Evolutionary conservation across 257 asterid species (phyloP).

Genomic region (Solanum clarkiae): DNA sequence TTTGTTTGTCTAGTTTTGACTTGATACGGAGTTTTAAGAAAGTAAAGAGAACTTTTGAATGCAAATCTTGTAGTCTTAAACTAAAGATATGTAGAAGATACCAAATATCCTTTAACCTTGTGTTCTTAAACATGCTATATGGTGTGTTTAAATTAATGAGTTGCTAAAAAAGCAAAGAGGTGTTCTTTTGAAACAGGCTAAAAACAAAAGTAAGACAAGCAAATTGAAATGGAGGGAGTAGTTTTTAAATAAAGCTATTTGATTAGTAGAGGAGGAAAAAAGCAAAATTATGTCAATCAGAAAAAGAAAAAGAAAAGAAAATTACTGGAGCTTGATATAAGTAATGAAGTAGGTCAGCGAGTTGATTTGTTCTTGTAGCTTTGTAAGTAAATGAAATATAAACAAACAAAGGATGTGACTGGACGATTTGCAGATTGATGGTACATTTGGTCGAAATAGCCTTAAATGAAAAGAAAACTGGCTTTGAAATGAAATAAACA

Average conservation of each 20-base stretch:
- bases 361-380: not conserved
- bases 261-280: not conserved
- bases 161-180: not conserved
- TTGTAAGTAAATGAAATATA: not conserved
- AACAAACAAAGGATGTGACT: not conserved
- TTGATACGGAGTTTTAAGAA: not conserved
- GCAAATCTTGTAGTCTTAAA: not conserved
- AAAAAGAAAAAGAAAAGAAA: not conserved
- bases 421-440: not conserved
- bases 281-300: not conserved
- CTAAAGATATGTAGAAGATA: not conserved
- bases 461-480: not conserved
- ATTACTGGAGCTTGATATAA: not conserved
- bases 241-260: not conserved
- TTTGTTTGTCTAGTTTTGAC: not conserved
- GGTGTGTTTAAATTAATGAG: not conserved
- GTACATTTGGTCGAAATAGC: not conserved
- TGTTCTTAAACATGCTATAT: not conserved
- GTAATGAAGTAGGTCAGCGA: not conserved
- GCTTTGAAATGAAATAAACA: not conserved
- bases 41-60: not conserved
- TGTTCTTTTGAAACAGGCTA: not conserved
- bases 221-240: not conserved
- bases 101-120: not conserved
- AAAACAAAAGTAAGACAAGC: not conserved